phyloP scores from a whole-genome alignment of 208 protist species.

The Balamuthia mandrillaris region DNA sequence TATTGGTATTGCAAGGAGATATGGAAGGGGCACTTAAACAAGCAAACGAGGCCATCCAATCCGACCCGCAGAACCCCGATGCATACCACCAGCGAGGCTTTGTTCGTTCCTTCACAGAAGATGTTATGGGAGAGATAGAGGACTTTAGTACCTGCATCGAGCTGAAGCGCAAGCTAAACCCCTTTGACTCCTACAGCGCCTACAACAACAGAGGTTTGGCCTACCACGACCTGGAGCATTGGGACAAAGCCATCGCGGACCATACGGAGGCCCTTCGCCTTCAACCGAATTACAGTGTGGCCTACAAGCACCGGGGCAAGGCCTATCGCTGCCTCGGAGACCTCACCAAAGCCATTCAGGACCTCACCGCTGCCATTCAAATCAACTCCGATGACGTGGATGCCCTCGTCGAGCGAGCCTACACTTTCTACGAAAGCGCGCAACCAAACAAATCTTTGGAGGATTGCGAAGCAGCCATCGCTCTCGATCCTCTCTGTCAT shows the following conservation, averaged over 20 bases:
- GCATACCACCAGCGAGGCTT: constrained; percentile 12
- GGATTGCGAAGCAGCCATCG: neutral
- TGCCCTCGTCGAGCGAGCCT: neutral
- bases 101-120: neutral
- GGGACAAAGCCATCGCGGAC: neutral
- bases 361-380: neutral
- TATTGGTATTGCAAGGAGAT: neutral
- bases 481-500: neutral
- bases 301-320: neutral
- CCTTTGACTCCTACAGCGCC: neutral
- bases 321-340: neutral
- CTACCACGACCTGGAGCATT: neutral
- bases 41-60: neutral
- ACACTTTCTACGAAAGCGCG: neutral
- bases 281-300: neutral
- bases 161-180: neutral
- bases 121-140: neutral
- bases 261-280: neutral
- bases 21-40: neutral
- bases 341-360: neutral
- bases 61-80: neutral
- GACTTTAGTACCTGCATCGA: neutral
- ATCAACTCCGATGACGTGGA: neutral
- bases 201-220: constrained; percentile 1
- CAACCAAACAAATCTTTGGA: neutral